A percentile compares a stretch with the other conserved stretches of the same genome.
Evolutionary conservation across 139 green algal species (phyloP).

Genomic region (Micractinium conductrix): DNA sequence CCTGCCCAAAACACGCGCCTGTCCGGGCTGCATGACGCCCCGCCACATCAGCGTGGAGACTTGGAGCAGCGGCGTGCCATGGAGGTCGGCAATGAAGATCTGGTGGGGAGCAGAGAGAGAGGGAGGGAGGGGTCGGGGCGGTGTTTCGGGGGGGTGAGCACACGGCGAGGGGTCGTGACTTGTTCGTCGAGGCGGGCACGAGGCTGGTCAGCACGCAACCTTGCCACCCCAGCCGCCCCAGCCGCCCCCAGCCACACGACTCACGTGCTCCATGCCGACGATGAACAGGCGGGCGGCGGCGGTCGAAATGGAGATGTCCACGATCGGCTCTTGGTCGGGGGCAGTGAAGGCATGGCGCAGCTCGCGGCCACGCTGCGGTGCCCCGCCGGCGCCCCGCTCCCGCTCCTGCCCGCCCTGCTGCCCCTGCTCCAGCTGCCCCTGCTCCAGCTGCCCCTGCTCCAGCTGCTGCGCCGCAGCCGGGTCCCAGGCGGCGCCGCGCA

Average conservation of each 20-base stretch:
- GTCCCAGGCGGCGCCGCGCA: not conserved
- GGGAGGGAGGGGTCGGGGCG: too few species aligned
- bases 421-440: not conserved
- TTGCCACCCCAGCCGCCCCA: too few species aligned
- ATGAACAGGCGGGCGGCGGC: conserved; percentile 19
- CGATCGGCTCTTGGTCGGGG: conserved; percentile 33
- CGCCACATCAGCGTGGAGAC: conserved; percentile 18
- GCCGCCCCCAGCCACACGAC: too few species aligned
- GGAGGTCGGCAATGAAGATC: conserved; percentile 2
- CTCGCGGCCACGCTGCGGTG: too few species aligned
- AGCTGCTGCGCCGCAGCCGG: not conserved
- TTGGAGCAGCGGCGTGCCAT: not conserved
- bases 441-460: not conserved
- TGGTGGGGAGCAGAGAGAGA: not conserved
- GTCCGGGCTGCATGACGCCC: conserved; percentile 1
- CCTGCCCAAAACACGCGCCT: too few species aligned
- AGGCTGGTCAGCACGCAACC: too few species aligned
- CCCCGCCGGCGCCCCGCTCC: too few species aligned
- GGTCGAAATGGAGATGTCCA: conserved; percentile 38
- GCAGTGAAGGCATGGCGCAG: conserved; percentile 28
- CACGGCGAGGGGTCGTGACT: too few species aligned
- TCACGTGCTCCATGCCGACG: conserved; percentile 37
- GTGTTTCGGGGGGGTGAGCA: not conserved
- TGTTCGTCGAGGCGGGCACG: too few species aligned
- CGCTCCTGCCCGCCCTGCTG: not conserved